Evolutionary conservation across 2,329 filamentous ascomycete species (phyloP), one percentile per base, ranked within the genome.

Genomic region (Fusarium acutatum): DNA sequence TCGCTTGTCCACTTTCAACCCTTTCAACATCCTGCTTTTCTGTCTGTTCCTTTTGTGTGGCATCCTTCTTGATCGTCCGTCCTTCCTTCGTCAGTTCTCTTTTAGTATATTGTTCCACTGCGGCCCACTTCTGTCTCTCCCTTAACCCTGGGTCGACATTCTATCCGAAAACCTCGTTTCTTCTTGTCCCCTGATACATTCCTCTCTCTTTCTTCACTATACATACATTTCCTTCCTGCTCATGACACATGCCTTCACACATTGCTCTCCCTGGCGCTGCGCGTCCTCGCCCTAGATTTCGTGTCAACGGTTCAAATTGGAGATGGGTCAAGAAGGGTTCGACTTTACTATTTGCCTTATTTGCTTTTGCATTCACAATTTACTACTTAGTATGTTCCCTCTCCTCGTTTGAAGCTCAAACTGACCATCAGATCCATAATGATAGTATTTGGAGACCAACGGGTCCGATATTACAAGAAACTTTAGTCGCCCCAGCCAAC

Each of bases 391-490:
- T 73, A 74, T 35, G 71, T n/a, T 12, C 10, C 15, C 5, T 14
- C 10, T n/a, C 1, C 18, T 9, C 15, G 0, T 11, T 4, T 5
- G 12, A 47, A 41, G 10, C 50, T 56, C 44, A 35, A 14, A 41
- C 70, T 73, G 52, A 73, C 66, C 52, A 34, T 18, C 41, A 73
- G 71, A 74, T 74, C 26, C 30, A 68, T 74, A 74, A 73, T 73
- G 67, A 74, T 60, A 62, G 32, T 47, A 32, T 74, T 30, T 73
- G 70, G 62, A 54, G 64, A 24, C 63, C 71, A 18, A 56, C 53
- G 22, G 50, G 58, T 30, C 61, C 71, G 12, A 73, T 72, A 61
- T 58, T 71, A 14, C 43, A 60, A 15, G 71, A 71, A 8, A 52
- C 54, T 2, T 32, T 14, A 22, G 38, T 60, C 7, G 59, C 47